Percentiles rank a stretch among this genome's conserved stretches.
Conservation (phyloP, 1,284 basidiomycete genomes). For the Trichosporon faecale region DNA sequence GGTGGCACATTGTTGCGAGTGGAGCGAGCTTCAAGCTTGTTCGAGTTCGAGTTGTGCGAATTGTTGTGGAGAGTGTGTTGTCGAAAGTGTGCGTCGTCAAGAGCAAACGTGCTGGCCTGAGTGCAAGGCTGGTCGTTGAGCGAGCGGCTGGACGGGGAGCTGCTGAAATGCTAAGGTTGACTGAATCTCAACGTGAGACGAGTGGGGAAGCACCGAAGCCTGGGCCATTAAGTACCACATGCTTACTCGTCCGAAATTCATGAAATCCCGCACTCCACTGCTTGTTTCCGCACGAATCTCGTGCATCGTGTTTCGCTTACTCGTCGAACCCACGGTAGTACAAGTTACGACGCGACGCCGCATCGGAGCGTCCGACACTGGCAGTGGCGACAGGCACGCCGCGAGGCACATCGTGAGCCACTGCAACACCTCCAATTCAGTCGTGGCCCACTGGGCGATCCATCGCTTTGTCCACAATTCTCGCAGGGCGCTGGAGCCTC, state of each 20-base stretch:
- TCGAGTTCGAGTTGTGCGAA: neutral
- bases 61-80: neutral
- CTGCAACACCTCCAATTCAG: too few species aligned
- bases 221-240: too few species aligned
- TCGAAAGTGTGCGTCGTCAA: neutral
- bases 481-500: neutral
- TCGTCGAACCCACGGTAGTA: too few species aligned
- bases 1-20: neutral
- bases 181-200: slow-evolving; percentile 1
- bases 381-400: too few species aligned
- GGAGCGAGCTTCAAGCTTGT: too few species aligned
- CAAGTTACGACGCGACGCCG: neutral
- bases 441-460: neutral
- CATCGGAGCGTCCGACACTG: neutral
- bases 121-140: neutral
- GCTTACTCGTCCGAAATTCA: too few species aligned
- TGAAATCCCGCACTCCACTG: neutral
- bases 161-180: neutral
- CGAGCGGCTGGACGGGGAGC: neutral
- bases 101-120: too few species aligned
- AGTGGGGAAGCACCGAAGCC: too few species aligned
- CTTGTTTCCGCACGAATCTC: neutral
- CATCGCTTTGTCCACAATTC: neutral
- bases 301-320: neutral
- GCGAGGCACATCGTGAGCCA: too few species aligned